Conservation (phyloP, 345 rosid species). For the Lepidium sativum region DNA sequence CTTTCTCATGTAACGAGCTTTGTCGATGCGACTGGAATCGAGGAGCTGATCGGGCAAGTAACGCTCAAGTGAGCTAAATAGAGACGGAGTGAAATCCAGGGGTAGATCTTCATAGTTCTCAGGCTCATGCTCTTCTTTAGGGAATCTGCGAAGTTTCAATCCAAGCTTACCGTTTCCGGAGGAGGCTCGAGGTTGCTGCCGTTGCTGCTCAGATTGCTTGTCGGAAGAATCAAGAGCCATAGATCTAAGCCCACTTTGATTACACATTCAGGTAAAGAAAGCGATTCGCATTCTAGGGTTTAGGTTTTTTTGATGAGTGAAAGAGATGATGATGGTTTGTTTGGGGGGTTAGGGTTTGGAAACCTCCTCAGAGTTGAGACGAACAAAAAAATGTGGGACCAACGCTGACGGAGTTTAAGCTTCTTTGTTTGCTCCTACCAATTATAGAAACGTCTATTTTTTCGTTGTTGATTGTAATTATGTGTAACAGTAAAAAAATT, state of each 20-base stretch:
- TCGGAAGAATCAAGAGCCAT: constrained; percentile 30
- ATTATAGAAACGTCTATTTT: not conserved
- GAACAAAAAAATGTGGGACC: constrained; percentile 7
- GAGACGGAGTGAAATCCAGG: constrained; percentile 53
- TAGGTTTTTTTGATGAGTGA: constrained; percentile 14
- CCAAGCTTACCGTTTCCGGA: constrained; percentile 1
- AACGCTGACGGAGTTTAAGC: not conserved
- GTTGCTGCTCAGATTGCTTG: constrained; percentile 14
- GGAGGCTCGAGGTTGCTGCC: constrained; percentile 8
- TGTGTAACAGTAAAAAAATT: not conserved
- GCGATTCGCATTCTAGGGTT: constrained; percentile 28
- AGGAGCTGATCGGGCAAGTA: constrained; percentile 61
- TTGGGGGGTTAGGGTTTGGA: constrained; percentile 32
- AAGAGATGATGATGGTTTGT: constrained; percentile 27
- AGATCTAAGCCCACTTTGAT: constrained; percentile 7
- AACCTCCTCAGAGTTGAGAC: not conserved
- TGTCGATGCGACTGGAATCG: constrained; percentile 40
- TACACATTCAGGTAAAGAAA: constrained; percentile 22
- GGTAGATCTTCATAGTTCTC: constrained; percentile 76
- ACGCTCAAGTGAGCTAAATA: constrained; percentile 77
- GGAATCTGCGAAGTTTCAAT: constrained; percentile 41
- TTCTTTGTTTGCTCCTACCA: not conserved
- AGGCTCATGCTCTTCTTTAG: constrained; percentile 57
- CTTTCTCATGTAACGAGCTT: constrained; percentile 56
- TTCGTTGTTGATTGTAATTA: not conserved